A percentile compares a stretch with the other conserved stretches of the same genome.
Conservation (phyloP, 1,139 yeast genomes). For the Geotrichum klebahnii region DNA sequence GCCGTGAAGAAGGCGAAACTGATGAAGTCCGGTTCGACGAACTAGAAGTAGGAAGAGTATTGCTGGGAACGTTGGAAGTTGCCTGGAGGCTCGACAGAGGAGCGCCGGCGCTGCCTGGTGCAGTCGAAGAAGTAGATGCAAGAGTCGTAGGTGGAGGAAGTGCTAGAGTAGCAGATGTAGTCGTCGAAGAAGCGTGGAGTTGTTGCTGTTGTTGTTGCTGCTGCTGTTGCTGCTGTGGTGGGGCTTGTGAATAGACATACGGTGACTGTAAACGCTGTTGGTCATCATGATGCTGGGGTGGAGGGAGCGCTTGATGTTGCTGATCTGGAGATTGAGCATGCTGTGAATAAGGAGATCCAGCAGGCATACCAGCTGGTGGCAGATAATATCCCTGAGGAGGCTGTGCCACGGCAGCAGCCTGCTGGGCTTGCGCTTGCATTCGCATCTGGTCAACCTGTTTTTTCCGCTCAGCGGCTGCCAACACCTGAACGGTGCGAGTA, state of each 20-base stretch:
- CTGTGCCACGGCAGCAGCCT: slow-evolving; percentile 12
- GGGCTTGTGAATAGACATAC: background rate
- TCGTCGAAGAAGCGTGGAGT: too few relatives aligned
- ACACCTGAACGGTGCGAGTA: slow-evolving; percentile 39
- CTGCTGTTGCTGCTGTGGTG: slow-evolving; percentile 9
- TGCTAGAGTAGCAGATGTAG: too few relatives aligned
- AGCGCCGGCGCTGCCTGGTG: too few relatives aligned
- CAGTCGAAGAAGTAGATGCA: too few relatives aligned
- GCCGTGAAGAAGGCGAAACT: too few relatives aligned
- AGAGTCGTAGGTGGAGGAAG: too few relatives aligned
- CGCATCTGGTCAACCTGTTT: slow-evolving; percentile 31
- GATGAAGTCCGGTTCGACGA: too few relatives aligned
- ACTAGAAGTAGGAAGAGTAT: too few relatives aligned
- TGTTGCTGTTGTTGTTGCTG: too few relatives aligned
- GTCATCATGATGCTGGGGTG: slow-evolving; percentile 17
- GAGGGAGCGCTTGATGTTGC: slow-evolving; percentile 13
- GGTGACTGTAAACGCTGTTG: slow-evolving; percentile 16
- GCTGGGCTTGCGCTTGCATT: slow-evolving; percentile 23
- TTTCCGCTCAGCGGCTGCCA: slow-evolving; percentile 39
- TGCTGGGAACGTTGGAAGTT: too few relatives aligned
- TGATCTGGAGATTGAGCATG: slow-evolving; percentile 6
- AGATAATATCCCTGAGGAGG: slow-evolving; percentile 13
- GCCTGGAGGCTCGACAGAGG: too few relatives aligned
- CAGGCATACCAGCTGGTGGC: slow-evolving; percentile 13
- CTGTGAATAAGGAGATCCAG: slow-evolving; percentile 11